A percentile compares a stretch with the other conserved stretches of the same genome.
Evolutionary conservation across 2,329 filamentous ascomycete species (phyloP).

Genomic region (Phaeosphaeriaceae sp.): DNA sequence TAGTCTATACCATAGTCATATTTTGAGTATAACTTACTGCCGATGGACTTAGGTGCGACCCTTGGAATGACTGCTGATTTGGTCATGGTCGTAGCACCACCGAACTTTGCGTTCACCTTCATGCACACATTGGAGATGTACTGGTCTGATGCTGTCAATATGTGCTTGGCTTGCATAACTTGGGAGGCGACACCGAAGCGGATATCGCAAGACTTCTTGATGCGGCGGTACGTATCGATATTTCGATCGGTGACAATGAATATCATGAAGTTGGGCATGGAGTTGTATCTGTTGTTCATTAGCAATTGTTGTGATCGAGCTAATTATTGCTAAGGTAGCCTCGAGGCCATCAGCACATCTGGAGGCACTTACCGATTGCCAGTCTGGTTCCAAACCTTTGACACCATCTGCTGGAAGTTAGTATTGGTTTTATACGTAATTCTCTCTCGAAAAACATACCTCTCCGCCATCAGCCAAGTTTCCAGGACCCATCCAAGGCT

Average conservation of each 20-base stretch:
- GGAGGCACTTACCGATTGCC: constrained; percentile 51
- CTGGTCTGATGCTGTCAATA: constrained; percentile 73
- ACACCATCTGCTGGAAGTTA: constrained; percentile 49
- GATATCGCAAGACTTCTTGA: constrained; percentile 91
- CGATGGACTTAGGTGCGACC: constrained; percentile 26
- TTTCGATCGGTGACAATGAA: constrained; percentile 78
- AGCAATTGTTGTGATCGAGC: too few species aligned
- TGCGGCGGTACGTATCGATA: constrained; percentile 74
- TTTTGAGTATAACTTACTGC: constrained; percentile 7
- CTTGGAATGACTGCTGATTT: constrained; percentile 46
- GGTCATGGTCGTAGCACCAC: constrained; percentile 72
- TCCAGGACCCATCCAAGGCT: constrained; percentile 38
- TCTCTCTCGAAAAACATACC: constrained; percentile 14
- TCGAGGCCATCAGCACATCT: too few species aligned
- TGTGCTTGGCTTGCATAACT: constrained; percentile 75
- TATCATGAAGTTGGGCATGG: constrained; percentile 76
- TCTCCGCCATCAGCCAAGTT: constrained; percentile 52
- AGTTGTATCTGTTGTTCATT: constrained; percentile 46
- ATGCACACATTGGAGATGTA: constrained; percentile 94
- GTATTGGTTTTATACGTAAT: background rate
- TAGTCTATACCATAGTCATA: background rate
- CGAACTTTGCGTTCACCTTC: constrained; percentile 97
- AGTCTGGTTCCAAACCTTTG: constrained; percentile 62
- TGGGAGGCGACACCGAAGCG: constrained; percentile 85
- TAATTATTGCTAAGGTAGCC: too few species aligned